A percentile compares a stretch with the other conserved stretches of the same genome.
Conservation (phyloP, 2,329 filamentous ascomycete species). For the Penicillium sp. region DNA sequence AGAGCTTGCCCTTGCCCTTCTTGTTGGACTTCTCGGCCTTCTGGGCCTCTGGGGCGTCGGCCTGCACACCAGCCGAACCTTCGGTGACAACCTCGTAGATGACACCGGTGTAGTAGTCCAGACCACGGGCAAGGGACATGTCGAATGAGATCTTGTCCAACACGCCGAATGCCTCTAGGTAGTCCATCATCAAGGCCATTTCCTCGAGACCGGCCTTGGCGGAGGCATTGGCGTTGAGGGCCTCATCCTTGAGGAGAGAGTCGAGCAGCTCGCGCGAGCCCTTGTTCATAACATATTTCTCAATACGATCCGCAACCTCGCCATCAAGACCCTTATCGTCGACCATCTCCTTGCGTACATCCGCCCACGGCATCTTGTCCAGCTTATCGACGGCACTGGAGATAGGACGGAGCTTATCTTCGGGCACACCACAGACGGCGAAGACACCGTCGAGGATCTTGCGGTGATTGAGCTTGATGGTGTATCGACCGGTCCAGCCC, state of each 20-base stretch:
- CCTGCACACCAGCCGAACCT: conserved; percentile 59
- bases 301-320: conserved; percentile 81
- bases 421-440: conserved; percentile 82
- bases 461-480: conserved; percentile 92
- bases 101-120: conserved; percentile 90
- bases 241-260: conserved; percentile 64
- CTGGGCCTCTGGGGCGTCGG: conserved; percentile 39
- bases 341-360: conserved; percentile 89
- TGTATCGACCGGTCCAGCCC: conserved; percentile 70
- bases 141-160: conserved; percentile 80
- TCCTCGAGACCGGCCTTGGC: conserved; percentile 79
- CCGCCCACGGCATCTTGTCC: conserved; percentile 86
- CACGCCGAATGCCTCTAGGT: conserved; percentile 74
- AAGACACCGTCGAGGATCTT: conserved; percentile 93
- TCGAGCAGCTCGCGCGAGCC: conserved; percentile 72
- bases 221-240: conserved; percentile 66
- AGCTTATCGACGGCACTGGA: conserved; percentile 94
- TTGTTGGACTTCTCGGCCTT: conserved; percentile 37
- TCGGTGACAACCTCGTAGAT: conserved; percentile 89
- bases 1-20: conserved; percentile 52
- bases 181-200: conserved; percentile 75
- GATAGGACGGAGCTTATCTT: conserved; percentile 83
- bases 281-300: conserved; percentile 76
- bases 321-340: conserved; percentile 80
- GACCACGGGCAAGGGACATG: conserved; percentile 80